Evolutionary conservation across 306 rosid genomes (phyloP), one percentile per base, ranked within the genome.

Genomic region (Boehmeria nivea): DNA sequence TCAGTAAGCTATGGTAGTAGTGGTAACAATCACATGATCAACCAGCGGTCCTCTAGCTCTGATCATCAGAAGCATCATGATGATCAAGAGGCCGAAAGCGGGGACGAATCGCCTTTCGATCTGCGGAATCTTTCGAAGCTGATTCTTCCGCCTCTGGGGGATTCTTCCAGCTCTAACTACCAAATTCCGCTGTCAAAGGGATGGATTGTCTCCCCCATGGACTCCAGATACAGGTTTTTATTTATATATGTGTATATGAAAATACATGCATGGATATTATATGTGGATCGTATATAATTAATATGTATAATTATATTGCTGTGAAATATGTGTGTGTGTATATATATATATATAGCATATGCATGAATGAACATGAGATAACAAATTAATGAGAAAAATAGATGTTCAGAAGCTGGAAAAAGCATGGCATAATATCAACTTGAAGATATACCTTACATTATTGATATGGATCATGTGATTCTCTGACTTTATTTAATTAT

Each of bases 121-220:
- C 63, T 84, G 25, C 43, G 67, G 21, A 83, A 78, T 61, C 58
- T 91, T 26, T 91, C 98, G 8, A 91, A 91, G 80, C 64, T 91
- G 38, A 84, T 87, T 57, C 91, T 91, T 73, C 98, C 98, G 0
- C 98, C 98, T 20, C 73, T 91, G 36, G 98, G 98, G 52, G 87
- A 43, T 67, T 80, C 98, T 67, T 80, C 98, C 8, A 78, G 65
- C 57, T 71, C 57, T 14, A 76, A 58, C 59, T 40, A 40, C 45
- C 87, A 76, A 33, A 82, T 65, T 43, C 81, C 65, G 3, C 28
- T 57, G 46, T 70, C 87, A 3, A 66, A 72, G 48, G 90, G 67
- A 0, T 72, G 94, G 94, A 78, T 87, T 62, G 64, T 91, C 54
- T 84, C 85, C 3, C 96, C 98, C 23, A 62, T 82, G 93, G 78